A percentile compares a stretch with the other conserved stretches of the same genome.
Evolutionary conservation across 2,329 filamentous ascomycete species (phyloP).

Genomic region (Sphaerostilbella broomeana): DNA sequence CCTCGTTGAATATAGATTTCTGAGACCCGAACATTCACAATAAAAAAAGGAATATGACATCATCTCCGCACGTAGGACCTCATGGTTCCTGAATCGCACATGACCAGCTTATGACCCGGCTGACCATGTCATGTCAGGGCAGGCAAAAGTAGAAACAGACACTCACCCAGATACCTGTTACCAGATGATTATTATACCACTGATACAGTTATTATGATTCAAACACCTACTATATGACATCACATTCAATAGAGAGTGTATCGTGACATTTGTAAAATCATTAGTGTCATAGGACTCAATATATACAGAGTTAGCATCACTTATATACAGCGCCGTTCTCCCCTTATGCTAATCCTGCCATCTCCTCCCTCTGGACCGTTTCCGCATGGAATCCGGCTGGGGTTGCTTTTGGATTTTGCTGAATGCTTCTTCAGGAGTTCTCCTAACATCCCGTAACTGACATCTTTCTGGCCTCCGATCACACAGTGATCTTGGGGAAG

Average conservation of each 20-base stretch:
- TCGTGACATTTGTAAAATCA: slow-evolving; percentile 15
- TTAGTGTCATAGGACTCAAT: slow-evolving; percentile 31
- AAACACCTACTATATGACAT: slow-evolving; percentile 9
- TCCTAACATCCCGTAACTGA: slow-evolving; percentile 28
- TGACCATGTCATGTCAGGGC: no score
- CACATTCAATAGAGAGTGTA: slow-evolving; percentile 1
- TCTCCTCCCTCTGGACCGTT: slow-evolving; percentile 36
- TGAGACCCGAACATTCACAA: no score
- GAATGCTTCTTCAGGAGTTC: slow-evolving; percentile 40
- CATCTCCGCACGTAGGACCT: no score
- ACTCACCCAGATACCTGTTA: no score
- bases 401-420: slow-evolving; percentile 43
- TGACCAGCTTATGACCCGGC: no score
- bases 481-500: slow-evolving; percentile 29
- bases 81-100: no score
- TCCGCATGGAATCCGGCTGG: slow-evolving; percentile 33
- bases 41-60: no score
- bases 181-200: background rate
- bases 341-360: slow-evolving; percentile 33
- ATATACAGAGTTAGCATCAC: slow-evolving; percentile 32
- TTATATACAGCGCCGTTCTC: slow-evolving; percentile 35
- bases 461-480: slow-evolving; percentile 21
- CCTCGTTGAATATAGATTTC: no score
- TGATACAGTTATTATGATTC: background rate
- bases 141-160: no score